phyloP scores from a whole-genome alignment of 2,329 filamentous ascomycete species.

The Emydomyces testavorans region DNA sequence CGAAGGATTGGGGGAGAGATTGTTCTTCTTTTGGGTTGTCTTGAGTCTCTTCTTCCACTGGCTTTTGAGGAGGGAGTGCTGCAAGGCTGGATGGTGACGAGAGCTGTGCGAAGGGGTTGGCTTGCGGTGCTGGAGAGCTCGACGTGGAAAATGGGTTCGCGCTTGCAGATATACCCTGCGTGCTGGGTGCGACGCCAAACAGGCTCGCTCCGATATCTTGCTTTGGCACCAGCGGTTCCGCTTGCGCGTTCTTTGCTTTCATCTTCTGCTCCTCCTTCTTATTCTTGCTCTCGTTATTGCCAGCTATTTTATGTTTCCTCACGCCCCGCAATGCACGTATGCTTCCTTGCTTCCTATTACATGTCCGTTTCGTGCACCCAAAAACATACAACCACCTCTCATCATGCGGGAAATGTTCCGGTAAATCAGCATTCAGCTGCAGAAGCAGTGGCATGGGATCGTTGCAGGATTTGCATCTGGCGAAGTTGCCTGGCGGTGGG shows the following conservation, averaged over 20 bases:
- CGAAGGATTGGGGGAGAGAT: constrained; percentile 63
- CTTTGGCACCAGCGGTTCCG: constrained; percentile 18
- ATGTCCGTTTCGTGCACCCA: constrained; percentile 64
- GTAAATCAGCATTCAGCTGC: constrained; percentile 82
- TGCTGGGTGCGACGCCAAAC: constrained; percentile 43
- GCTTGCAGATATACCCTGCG: constrained; percentile 23
- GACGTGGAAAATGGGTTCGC: constrained; percentile 47
- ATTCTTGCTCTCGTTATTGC: constrained; percentile 20
- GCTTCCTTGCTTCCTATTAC: constrained; percentile 70
- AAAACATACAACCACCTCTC: constrained; percentile 83
- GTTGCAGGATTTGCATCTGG: constrained; percentile 79
- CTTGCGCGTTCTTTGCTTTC: constrained; percentile 15
- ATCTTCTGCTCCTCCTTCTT: constrained; percentile 20
- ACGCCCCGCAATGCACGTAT: constrained; percentile 63
- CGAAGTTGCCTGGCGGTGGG: constrained; percentile 62
- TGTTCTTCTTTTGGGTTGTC: constrained; percentile 33
- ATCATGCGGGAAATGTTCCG: constrained; percentile 73
- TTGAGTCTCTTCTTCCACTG: constrained; percentile 21
- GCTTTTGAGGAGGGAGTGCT: constrained; percentile 35
- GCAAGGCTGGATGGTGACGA: constrained; percentile 32
- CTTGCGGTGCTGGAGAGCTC: constrained; percentile 26
- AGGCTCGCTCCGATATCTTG: constrained; percentile 46
- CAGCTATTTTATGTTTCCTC: constrained; percentile 35
- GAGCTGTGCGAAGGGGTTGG: constrained; percentile 52
- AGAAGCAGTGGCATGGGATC: constrained; percentile 71